phyloP scores from a whole-genome alignment of 768 basidiomycete species.

The Pleurotus cornucopiae region DNA sequence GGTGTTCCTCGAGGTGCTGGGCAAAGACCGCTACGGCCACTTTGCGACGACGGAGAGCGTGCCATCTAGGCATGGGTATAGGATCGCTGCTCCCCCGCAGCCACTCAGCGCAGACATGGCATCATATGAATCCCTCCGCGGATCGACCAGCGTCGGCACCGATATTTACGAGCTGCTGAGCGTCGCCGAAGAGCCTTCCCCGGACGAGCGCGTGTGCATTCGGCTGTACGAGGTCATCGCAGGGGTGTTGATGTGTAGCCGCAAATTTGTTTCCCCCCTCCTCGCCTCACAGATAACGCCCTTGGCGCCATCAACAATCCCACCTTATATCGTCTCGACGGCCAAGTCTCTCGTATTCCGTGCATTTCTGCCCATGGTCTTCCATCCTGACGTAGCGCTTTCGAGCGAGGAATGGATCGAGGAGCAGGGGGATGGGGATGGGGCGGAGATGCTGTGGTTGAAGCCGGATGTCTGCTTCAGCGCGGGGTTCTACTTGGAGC shows the following conservation, averaged over 20 bases:
- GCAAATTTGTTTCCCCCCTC: background rate
- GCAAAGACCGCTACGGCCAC: background rate
- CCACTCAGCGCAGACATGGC: no score
- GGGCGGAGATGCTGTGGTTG: background rate
- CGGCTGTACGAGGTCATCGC: no score
- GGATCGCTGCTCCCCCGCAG: no score
- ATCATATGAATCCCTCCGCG: no score
- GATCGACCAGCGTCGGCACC: no score
- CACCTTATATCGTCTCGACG: background rate
- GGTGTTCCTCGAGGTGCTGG: background rate
- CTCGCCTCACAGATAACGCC: background rate
- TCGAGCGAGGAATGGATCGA: background rate
- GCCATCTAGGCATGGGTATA: no score
- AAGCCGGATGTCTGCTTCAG: background rate
- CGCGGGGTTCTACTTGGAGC: background rate
- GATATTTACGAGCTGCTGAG: no score
- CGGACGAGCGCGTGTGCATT: no score
- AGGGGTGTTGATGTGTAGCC: no score
- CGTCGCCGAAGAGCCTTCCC: background rate
- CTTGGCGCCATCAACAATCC: background rate
- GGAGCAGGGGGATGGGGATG: background rate
- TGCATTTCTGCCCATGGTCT: background rate
- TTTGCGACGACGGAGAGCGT: no score
- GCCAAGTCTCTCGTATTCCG: background rate
- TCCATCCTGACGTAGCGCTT: background rate